Evolutionary conservation across 2,329 filamentous ascomycete species (phyloP).

Genomic region (Neopestalotiopsis sp.): DNA sequence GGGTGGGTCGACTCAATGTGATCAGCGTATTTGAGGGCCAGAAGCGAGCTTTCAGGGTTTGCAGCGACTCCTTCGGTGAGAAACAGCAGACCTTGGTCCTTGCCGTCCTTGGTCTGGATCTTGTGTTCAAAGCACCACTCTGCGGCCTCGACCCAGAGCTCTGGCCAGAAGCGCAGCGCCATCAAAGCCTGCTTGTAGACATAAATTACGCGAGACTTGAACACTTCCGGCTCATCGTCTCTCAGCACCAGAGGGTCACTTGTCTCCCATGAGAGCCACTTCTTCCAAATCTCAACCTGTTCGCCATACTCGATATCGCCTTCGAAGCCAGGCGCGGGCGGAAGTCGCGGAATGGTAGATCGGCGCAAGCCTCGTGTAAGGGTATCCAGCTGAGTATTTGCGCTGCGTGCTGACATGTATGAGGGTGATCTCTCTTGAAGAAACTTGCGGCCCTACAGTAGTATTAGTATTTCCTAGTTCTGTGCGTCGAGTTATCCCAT

Average conservation of each 20-base stretch:
- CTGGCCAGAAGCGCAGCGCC: conserved; percentile 91
- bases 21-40: conserved; percentile 89
- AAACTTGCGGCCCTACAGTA: conserved; percentile 83
- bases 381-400: conserved; percentile 89
- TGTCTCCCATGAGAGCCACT: conserved; percentile 95
- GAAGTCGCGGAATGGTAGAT: conserved; percentile 78
- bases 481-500: neutral
- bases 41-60: conserved; percentile 90
- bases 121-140: conserved; percentile 89
- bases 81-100: conserved; percentile 72
- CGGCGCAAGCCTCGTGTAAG: conserved; percentile 78
- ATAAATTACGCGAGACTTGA: conserved; percentile 81
- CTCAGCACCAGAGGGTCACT: conserved; percentile 87
- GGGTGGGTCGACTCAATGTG: conserved; percentile 80
- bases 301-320: conserved; percentile 83
- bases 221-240: conserved; percentile 76
- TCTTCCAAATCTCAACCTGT: conserved; percentile 89
- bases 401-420: conserved; percentile 95
- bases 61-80: conserved; percentile 82
- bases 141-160: conserved; percentile 93
- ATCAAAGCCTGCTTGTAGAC: conserved; percentile 94
- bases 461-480: neutral
- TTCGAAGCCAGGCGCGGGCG: conserved; percentile 84
- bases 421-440: conserved; percentile 89
- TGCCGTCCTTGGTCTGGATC: conserved; percentile 61